These are phyloP conservation scores for Talaromyces stipitatus DNA, from an alignment of 495 filamentous ascomycete species.

Conservation along the genomic window DNA sequence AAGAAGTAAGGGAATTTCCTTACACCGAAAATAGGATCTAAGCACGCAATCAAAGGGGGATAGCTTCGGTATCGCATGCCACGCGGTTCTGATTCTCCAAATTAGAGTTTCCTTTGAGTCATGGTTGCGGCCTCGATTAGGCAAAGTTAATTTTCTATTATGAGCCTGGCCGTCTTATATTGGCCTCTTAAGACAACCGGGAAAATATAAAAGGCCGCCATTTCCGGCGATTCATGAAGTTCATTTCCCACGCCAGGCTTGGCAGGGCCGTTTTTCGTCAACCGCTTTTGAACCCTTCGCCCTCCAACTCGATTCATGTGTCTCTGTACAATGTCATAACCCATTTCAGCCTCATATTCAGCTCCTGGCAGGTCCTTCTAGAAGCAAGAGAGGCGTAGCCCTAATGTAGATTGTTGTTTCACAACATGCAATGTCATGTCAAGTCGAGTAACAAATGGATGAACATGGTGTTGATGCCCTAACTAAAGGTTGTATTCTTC, in stretches of 20 bases:
- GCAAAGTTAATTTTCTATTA: background rate
- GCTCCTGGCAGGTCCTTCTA: background rate
- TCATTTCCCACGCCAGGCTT: background rate
- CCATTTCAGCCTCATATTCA: background rate
- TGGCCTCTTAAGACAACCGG: background rate
- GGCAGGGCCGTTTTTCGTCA: background rate
- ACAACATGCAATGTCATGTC: background rate
- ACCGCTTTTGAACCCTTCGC: background rate
- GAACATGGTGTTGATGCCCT: background rate
- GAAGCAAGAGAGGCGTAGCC: background rate
- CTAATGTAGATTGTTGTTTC: background rate
- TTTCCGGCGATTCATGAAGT: background rate
- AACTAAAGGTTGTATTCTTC: background rate
- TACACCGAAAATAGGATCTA: background rate
- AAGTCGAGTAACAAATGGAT: background rate
- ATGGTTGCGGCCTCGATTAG: background rate
- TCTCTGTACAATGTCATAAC: background rate
- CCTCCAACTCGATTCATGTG: background rate
- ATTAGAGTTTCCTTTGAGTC: background rate
- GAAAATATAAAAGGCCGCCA: background rate
- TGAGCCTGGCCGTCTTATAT: background rate
- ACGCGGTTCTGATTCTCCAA: no score
- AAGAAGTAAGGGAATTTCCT: background rate
- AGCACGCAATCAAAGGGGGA: no score
- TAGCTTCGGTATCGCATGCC: no score